These are phyloP conservation scores for Argentina anserina DNA, from an alignment of 306 rosid genomes.

Conservation along the genomic window DNA sequence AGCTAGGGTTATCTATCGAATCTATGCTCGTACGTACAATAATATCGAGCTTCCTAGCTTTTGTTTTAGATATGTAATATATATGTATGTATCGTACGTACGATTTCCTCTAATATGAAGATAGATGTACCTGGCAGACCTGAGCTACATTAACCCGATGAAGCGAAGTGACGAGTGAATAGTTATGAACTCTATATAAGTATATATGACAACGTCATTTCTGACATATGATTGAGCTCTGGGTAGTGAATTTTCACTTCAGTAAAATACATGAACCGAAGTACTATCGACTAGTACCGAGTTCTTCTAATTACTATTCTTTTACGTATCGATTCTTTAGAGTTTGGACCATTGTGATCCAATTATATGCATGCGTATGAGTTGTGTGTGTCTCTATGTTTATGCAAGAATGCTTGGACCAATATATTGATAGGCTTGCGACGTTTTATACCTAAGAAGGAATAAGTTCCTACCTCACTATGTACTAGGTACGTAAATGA, in stretches of 20 bases:
- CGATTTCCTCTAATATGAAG: neutral
- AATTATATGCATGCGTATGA: neutral
- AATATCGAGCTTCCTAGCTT: neutral
- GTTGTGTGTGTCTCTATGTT: neutral
- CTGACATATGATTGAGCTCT: neutral
- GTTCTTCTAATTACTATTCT: neutral
- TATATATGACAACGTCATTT: neutral
- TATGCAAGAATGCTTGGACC: slow-evolving; percentile 3
- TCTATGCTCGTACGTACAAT: neutral
- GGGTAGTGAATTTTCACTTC: neutral
- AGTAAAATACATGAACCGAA: neutral
- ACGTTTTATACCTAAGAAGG: neutral
- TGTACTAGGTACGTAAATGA: neutral
- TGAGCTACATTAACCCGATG: no score
- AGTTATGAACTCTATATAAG: neutral
- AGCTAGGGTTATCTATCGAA: neutral
- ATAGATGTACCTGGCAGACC: no score
- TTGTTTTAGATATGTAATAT: neutral
- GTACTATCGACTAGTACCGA: neutral
- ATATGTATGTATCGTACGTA: neutral
- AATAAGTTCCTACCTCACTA: neutral
- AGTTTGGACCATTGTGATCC: neutral
- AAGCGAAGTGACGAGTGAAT: neutral
- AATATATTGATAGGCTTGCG: neutral
- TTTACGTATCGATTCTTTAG: neutral